Evolutionary conservation across 2,329 filamentous ascomycete species (phyloP), one percentile per base, ranked within the genome.

Genomic region (Diaporthe caulivora): DNA sequence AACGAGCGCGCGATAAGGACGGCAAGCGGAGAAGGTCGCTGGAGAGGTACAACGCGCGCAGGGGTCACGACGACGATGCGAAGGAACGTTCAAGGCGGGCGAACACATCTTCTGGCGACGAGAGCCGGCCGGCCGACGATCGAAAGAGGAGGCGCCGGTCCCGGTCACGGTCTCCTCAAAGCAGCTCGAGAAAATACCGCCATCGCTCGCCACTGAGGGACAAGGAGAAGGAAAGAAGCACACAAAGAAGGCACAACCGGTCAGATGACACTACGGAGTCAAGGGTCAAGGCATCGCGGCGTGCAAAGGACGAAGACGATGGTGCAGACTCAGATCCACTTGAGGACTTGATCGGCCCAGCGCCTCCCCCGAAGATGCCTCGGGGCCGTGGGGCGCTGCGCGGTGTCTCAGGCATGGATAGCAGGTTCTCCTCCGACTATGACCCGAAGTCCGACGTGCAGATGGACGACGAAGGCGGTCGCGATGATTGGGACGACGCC

Each of bases 401-500:
- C 6, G 87, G 87, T 1, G 82, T 85, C 7, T 92, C 91, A 34
- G 91, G 89, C 13, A 97, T 98, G 76, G 95, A 98, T 79, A 86
- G 89, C 31, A 94, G 94, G 69, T 98, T 98, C 81, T 92, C 93
- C 1, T 85, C 90, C 1, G 88, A 86, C 65, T 93, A 92, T 77
- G 86, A 91, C 74, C 88, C 89, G 0, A 87, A 82, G 9, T 80
- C 84, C n/a, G 90, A 94, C 77, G 82, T 92, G 4, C 83, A 87
- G 51, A 83, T 86, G 62, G 87, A 88, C 75, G 83, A 84, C 2
- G 84, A 86, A 1, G 84, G 83, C 3, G 82, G 81, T 29, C 87
- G 87, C 37, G 91, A 92, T 75, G 91, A 94, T 74, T 98, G 95
- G 95, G 93, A 94, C 57, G 90, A 94, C 77, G 91, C 93, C 0